Conservation (phyloP, 495 filamentous ascomycete species). For the Aspergillus ostianus region DNA sequence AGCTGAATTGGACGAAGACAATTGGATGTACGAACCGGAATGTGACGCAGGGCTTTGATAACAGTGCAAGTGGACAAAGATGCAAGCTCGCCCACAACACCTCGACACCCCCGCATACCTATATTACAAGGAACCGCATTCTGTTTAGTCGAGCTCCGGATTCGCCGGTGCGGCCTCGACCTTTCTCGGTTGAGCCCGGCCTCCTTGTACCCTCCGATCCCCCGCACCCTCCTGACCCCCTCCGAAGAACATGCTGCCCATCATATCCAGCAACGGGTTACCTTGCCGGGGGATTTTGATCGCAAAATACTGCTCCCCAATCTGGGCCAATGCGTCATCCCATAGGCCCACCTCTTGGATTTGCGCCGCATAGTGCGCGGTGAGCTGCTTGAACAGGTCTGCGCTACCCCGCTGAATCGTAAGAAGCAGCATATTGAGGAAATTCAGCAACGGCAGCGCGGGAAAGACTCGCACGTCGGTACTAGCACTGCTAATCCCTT, state of each 20-base stretch:
- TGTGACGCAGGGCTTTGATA: constrained; percentile 34
- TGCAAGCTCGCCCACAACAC: not conserved
- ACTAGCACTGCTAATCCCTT: constrained; percentile 74
- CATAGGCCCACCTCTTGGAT: constrained; percentile 73
- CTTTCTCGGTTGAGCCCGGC: constrained; percentile 38
- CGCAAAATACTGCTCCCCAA: constrained; percentile 97
- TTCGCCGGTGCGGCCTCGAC: constrained; percentile 50
- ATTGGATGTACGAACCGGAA: constrained; percentile 88
- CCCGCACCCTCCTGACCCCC: constrained; percentile 47
- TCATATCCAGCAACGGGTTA: constrained; percentile 95
- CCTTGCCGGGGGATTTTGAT: constrained; percentile 84
- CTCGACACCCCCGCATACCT: not conserved
- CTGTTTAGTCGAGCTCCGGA: constrained; percentile 53
- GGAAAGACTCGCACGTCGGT: constrained; percentile 82
- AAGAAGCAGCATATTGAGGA: constrained; percentile 78
- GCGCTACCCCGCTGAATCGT: constrained; percentile 75
- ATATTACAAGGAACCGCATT: constrained; percentile 1
- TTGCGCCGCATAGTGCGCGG: constrained; percentile 73
- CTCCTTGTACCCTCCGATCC: constrained; percentile 35
- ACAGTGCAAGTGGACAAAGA: not conserved
- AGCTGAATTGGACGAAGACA: constrained; percentile 73
- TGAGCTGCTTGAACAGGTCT: constrained; percentile 81
- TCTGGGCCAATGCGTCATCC: constrained; percentile 80
- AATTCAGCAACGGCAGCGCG: constrained; percentile 84
- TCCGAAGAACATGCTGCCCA: constrained; percentile 89